Base-by-base conservation (phyloP, 257 asterid genomes). In the Coffea eugenioides region DNA sequence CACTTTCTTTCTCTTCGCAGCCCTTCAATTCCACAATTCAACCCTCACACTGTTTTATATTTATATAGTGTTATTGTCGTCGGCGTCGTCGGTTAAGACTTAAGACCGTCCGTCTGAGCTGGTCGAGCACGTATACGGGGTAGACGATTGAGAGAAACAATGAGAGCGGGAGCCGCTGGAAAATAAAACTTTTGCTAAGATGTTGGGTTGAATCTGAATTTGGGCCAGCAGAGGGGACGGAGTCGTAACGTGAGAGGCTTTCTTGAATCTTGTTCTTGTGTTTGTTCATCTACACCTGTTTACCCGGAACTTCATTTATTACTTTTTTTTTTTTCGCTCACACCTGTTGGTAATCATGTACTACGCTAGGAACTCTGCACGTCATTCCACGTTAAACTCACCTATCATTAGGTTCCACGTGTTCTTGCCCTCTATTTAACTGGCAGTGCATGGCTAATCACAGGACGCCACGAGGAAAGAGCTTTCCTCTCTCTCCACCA, bases 331-430 rank as follows among this genome's bases (percentile, higher is more conserved):
- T n/a, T 62, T 9, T 21, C 20, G 12, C 59, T 21, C 41, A 34
- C 52, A 41, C 36, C 36, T 8, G 5, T 56, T 16, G 62, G 62
- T 56, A 16, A 56, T 56, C 62, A 15, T 16, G 62, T 16, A 48
- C 12, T 16, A 48, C 12, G 16, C 3, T 56, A 20, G 20, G 31
- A 67, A 49, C 56, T 77, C 84, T 74, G 78, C 13, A 49, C 61
- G 90, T 74, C 84, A 71, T 78, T 75, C 88, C 97, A 92, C 95
- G 92, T 89, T 82, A 68, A 76, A 59, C 3, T 1, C 27, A 21
- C 97, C 88, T 70, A 88, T 90, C 5, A 39, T 1, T 23, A 74
- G 2, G 3, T 61, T 48, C 86, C 95, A 90, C 93, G 93, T 90
- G 91, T 56, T 25, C 20, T 1, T 0, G 0, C n/a, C 1, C 0